Conservation (phyloP, 164 flowering plant genomes). For the Stephania cephalantha region DNA sequence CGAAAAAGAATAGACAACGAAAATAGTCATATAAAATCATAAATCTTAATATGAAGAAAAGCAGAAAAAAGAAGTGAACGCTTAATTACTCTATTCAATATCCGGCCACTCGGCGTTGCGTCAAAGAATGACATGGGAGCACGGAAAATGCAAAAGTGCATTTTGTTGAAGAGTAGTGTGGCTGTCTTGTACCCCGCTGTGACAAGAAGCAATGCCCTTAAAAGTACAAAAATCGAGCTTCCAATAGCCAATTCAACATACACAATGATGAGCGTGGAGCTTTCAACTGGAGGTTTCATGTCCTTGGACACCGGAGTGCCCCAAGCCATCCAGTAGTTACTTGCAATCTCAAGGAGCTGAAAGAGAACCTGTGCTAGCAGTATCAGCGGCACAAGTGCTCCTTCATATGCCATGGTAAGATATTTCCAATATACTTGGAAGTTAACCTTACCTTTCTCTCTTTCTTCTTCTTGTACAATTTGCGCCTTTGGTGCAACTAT, state of each 20-base stretch:
- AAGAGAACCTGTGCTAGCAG: constrained; percentile 50
- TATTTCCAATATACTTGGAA: constrained; percentile 75
- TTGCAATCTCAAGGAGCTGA: constrained; percentile 72
- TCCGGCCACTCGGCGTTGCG: constrained; percentile 89
- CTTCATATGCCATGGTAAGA: constrained; percentile 64
- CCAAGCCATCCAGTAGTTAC: constrained; percentile 99
- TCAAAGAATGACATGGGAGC: constrained; percentile 97
- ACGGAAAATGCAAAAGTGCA: constrained; percentile 80
- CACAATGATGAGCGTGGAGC: constrained; percentile 44
- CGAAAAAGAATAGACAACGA: not conserved
- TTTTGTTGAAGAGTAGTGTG: constrained; percentile 58
- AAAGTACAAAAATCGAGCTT: constrained; percentile 59
- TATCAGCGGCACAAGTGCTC: constrained; percentile 70
- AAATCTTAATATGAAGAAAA: not conserved
- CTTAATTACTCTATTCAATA: constrained; percentile 66
- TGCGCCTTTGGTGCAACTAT: constrained; percentile 43
- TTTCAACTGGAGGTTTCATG: constrained; percentile 36
- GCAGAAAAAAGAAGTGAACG: not conserved
- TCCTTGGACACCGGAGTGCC: constrained; percentile 67
- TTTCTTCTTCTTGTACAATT: constrained; percentile 89
- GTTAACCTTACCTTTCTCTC: constrained; percentile 85
- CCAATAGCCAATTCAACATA: constrained; percentile 62
- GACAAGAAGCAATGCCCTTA: constrained; percentile 40
- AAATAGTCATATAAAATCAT: not conserved
- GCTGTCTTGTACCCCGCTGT: constrained; percentile 76